A percentile compares a stretch with the other conserved stretches of the same genome.
Evolutionary conservation across 345 rosid species (phyloP).

Genomic region (Alliaria petiolata): DNA sequence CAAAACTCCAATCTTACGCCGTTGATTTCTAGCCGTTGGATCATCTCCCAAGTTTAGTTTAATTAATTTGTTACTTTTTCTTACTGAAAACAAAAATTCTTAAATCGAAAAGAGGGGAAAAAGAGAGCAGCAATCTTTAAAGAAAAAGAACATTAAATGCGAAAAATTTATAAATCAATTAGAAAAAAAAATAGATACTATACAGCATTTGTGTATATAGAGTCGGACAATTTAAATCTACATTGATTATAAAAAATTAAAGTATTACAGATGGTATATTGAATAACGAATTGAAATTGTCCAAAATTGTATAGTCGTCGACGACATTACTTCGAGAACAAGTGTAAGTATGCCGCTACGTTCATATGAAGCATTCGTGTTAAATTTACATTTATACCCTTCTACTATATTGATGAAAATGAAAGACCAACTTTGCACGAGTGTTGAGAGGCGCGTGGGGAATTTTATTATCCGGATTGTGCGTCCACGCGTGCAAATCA

Average conservation of each 20-base stretch:
- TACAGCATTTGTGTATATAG: background rate
- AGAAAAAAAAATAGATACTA: too few species aligned
- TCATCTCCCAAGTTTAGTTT: background rate
- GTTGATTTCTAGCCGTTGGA: conserved; percentile 21
- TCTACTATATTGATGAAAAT: background rate
- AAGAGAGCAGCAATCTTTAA: background rate
- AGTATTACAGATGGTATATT: background rate
- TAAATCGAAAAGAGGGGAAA: background rate
- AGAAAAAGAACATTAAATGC: background rate
- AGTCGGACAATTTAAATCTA: background rate
- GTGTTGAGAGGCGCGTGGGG: background rate
- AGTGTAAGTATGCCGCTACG: conserved; percentile 23
- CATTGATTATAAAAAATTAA: background rate
- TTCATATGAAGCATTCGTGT: conserved; percentile 20
- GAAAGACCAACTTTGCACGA: background rate
- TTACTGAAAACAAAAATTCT: background rate
- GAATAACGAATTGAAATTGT: background rate
- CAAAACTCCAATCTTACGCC: conserved; percentile 13
- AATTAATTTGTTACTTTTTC: background rate
- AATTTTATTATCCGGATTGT: background rate
- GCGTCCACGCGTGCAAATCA: background rate
- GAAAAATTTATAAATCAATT: background rate
- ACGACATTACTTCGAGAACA: conserved; percentile 12
- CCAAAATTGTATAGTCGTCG: background rate
- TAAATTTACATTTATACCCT: conserved; percentile 15